phyloP scores from a whole-genome alignment of 495 filamentous ascomycete genomes.

The Lasiosphaeria miniovina region DNA sequence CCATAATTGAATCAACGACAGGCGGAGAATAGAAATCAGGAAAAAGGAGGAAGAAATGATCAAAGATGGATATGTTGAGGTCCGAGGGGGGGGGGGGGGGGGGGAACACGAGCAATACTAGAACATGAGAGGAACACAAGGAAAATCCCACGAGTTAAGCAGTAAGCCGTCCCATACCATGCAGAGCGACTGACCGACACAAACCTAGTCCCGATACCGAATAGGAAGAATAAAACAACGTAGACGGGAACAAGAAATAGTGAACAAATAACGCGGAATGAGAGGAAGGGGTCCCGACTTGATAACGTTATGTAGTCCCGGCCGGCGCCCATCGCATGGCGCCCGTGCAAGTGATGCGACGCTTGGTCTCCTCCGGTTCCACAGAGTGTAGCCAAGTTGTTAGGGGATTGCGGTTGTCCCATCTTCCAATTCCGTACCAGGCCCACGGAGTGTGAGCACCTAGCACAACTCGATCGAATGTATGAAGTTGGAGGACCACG shows the following conservation, averaged over 20 bases:
- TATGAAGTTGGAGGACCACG: too few relatives aligned
- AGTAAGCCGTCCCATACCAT: neutral
- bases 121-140: neutral
- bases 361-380: too few relatives aligned
- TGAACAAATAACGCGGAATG: neutral
- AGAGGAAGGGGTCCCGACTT: neutral
- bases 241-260: neutral
- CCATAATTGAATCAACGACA: constrained; percentile 4
- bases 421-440: too few relatives aligned
- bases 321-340: neutral
- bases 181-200: neutral
- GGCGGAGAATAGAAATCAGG: neutral
- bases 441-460: too few relatives aligned
- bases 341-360: too few relatives aligned
- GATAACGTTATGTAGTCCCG: neutral
- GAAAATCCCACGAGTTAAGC: neutral
- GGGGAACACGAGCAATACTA: neutral
- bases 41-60: neutral
- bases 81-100: too few relatives aligned
- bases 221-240: neutral
- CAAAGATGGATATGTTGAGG: too few relatives aligned
- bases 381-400: too few relatives aligned
- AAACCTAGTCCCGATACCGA: neutral
- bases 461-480: too few relatives aligned
- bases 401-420: too few relatives aligned